phyloP scores from a whole-genome alignment of 1,284 basidiomycete genomes.

The Apiotrichum akiyoshidainum region DNA sequence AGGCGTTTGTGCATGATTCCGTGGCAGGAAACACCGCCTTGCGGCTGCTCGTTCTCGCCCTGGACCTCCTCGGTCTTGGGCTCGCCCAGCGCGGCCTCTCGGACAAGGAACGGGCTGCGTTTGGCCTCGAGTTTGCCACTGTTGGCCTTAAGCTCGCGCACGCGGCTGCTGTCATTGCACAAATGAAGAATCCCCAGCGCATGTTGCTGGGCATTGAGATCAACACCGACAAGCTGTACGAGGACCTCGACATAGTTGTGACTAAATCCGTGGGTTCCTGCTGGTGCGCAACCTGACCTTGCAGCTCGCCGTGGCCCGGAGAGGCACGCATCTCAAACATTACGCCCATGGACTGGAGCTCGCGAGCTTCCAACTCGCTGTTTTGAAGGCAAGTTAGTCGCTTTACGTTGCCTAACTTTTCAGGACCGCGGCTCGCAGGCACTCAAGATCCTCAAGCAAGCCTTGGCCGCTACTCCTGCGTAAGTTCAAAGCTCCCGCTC shows the following conservation, averaged over 20 bases:
- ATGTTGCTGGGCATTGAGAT: slow-evolving; percentile 7
- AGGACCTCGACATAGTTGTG: slow-evolving; percentile 27
- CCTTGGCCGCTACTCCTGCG: slow-evolving; percentile 16
- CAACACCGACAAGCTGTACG: slow-evolving; percentile 18
- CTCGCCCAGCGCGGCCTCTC: slow-evolving; percentile 23
- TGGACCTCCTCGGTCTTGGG: slow-evolving; percentile 34
- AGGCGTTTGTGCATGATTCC: slow-evolving; percentile 25
- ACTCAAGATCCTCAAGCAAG: slow-evolving; percentile 28
- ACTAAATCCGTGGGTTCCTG: slow-evolving; percentile 22
- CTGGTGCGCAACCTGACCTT: background rate
- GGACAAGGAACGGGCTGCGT: slow-evolving; percentile 35
- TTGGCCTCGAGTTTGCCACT: slow-evolving; percentile 32
- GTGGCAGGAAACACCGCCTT: slow-evolving; percentile 28
- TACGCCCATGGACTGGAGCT: slow-evolving; percentile 29
- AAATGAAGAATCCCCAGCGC: background rate
- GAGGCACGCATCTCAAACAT: slow-evolving; percentile 21
- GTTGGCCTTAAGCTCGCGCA: slow-evolving; percentile 35
- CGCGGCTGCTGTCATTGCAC: slow-evolving; percentile 11
- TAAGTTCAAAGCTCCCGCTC: slow-evolving; percentile 6
- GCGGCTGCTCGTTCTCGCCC: slow-evolving; percentile 30
- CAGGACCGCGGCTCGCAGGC: slow-evolving; percentile 28
- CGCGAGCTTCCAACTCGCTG: slow-evolving; percentile 24
- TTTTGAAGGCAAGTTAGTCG: slow-evolving; percentile 22
- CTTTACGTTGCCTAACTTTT: background rate
- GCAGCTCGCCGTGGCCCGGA: slow-evolving; percentile 25